phyloP scores from a whole-genome alignment of 805 yeast genomes.

The Saccharomycopsis sp. region DNA sequence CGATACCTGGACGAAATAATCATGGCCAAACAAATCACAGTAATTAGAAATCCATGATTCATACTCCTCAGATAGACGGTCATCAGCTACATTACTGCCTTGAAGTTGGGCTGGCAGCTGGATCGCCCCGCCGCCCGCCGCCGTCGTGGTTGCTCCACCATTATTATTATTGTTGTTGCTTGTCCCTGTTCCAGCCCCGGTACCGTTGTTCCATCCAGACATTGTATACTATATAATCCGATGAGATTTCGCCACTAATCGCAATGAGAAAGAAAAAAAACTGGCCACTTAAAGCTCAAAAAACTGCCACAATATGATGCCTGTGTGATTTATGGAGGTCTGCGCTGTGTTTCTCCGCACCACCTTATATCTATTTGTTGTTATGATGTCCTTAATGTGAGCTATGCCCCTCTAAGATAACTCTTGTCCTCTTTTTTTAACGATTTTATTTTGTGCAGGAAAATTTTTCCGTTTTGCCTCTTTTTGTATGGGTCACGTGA shows the following conservation, averaged over 20 bases:
- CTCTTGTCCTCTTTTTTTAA: not conserved
- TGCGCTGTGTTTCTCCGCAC: too few species aligned
- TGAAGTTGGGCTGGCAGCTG: not conserved
- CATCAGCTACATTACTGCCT: constrained; percentile 6
- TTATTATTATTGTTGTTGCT: not conserved
- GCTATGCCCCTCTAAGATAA: not conserved
- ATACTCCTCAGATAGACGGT: constrained; percentile 38
- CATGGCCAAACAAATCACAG: constrained; percentile 55
- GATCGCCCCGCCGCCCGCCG: not conserved
- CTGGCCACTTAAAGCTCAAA: too few species aligned
- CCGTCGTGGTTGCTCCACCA: not conserved
- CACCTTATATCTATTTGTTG: too few species aligned
- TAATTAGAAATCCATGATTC: constrained; percentile 51
- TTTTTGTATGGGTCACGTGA: not conserved
- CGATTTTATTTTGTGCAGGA: not conserved
- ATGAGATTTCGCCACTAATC: too few species aligned
- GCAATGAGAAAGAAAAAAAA: too few species aligned
- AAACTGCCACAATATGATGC: not conserved
- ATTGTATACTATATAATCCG: not conserved
- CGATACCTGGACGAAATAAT: constrained; percentile 85
- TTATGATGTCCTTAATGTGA: too few species aligned
- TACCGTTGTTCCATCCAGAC: constrained; percentile 1
- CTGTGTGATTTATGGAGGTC: not conserved
- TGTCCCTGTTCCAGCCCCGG: not conserved
- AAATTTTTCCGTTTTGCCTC: not conserved